Evolutionary conservation across 1,139 yeast species (phyloP).

Genomic region (Blastobotrys illinoisensis): DNA sequence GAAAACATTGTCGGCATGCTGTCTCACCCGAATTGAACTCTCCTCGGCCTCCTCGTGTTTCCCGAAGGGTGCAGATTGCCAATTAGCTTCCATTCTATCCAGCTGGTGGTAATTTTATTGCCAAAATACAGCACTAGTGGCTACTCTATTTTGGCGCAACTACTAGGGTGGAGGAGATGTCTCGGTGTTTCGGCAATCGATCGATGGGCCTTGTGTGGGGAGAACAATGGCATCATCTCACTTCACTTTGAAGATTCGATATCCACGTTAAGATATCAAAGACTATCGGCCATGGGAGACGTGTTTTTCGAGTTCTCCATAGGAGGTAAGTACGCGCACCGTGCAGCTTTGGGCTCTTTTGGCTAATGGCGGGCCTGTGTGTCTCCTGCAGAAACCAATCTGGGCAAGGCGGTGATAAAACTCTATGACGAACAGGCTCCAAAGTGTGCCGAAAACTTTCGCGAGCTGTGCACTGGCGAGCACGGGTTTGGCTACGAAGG

Average conservation of each 20-base stretch:
- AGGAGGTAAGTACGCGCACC: not conserved
- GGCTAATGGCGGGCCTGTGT: not conserved
- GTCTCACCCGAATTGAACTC: not conserved
- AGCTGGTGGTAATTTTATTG: too few species aligned
- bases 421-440: slow-evolving; percentile 73
- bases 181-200: not conserved
- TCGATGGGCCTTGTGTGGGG: not conserved
- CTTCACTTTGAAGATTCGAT: not conserved
- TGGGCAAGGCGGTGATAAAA: not conserved
- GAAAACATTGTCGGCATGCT: not conserved
- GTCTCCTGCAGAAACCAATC: not conserved
- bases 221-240: not conserved
- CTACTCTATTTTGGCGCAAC: too few species aligned
- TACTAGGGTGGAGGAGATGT: too few species aligned
- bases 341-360: not conserved
- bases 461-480: slow-evolving; percentile 85
- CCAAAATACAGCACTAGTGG: too few species aligned
- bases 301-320: not conserved
- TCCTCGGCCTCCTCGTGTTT: too few species aligned
- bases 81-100: too few species aligned
- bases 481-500: slow-evolving; percentile 76
- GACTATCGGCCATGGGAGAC: not conserved
- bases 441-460: slow-evolving; percentile 87
- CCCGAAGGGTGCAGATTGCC: too few species aligned
- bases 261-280: not conserved